These are phyloP conservation scores for Sophora flavescens DNA, from an alignment of 306 rosid genomes.

Conservation along the genomic window DNA sequence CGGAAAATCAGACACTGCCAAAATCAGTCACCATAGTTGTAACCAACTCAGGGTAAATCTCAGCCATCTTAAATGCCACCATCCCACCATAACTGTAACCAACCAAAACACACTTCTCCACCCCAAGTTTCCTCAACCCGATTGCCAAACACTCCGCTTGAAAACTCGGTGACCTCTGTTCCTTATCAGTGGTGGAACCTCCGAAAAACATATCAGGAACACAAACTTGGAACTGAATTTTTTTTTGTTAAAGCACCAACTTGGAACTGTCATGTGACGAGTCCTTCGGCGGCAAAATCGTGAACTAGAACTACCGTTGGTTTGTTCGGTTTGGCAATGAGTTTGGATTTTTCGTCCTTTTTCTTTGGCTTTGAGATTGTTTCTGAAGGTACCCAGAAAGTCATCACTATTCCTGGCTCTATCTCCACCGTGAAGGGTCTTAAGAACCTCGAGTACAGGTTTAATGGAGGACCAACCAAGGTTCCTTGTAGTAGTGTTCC, in stretches of 20 bases:
- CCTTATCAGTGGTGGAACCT: constrained; percentile 59
- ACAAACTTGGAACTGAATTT: too few relatives aligned
- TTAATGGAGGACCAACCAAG: too few relatives aligned
- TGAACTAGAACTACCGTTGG: constrained; percentile 79
- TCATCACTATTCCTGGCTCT: constrained; percentile 80
- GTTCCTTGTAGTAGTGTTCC: too few relatives aligned
- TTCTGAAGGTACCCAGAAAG: constrained; percentile 79
- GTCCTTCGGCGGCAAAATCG: constrained; percentile 87
- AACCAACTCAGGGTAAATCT: constrained; percentile 67
- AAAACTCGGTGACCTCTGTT: constrained; percentile 63
- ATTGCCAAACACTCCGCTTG: constrained; percentile 77
- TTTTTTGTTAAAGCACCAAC: constrained; percentile 72
- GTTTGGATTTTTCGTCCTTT: constrained; percentile 30
- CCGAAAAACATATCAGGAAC: constrained; percentile 92
- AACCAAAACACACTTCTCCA: constrained; percentile 67
- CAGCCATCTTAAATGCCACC: constrained; percentile 85
- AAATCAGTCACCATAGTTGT: constrained; percentile 63
- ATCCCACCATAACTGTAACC: constrained; percentile 93
- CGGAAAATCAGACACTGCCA: too few relatives aligned
- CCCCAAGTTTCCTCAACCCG: constrained; percentile 76
- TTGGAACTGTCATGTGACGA: constrained; percentile 93
- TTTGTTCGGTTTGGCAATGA: constrained; percentile 50
- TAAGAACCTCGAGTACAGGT: too few relatives aligned
- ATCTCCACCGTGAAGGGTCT: constrained; percentile 72
- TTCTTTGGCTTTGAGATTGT: constrained; percentile 64